These are phyloP conservation scores for Penicillium hordei DNA, from an alignment of 2,329 filamentous ascomycete species.

Conservation along the genomic window DNA sequence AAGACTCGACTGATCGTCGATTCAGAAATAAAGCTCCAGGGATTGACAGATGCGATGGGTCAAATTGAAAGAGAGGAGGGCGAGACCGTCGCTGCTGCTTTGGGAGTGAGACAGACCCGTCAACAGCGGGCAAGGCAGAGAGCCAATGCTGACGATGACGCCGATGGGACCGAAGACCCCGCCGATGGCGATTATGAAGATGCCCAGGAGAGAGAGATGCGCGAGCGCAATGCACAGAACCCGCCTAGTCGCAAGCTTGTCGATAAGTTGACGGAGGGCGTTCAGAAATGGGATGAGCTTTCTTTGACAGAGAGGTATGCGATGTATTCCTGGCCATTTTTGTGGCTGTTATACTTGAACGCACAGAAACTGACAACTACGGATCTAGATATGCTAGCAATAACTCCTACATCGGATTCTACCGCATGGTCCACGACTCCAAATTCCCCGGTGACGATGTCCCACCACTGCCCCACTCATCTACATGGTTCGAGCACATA, in stretches of 20 bases:
- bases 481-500: conserved; percentile 62
- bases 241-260: conserved; percentile 40
- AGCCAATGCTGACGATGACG: conserved; percentile 30
- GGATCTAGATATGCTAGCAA: conserved; percentile 54
- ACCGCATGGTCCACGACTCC: conserved; percentile 61
- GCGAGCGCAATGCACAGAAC: conserved; percentile 23
- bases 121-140: conserved; percentile 18
- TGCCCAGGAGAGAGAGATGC: conserved; percentile 38
- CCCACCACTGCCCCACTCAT: conserved; percentile 55
- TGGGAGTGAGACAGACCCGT: conserved; percentile 33
- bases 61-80: conserved; percentile 44
- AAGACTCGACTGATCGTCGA: conserved; percentile 61
- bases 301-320: conserved; percentile 45
- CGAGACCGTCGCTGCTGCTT: conserved; percentile 31
- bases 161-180: conserved; percentile 36
- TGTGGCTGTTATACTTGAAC: conserved; percentile 2
- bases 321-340: conserved; percentile 24
- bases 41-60: conserved; percentile 46
- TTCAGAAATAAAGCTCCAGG: conserved; percentile 49
- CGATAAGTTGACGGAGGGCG: conserved; percentile 36
- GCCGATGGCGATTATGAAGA: conserved; percentile 46
- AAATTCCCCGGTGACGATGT: conserved; percentile 54
- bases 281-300: conserved; percentile 37
- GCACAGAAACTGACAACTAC: conserved; percentile 16
- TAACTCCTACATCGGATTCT: conserved; percentile 62